A percentile compares a stretch with the other conserved stretches of the same genome.
Conservation (phyloP, 2,329 filamentous ascomycete species). For the Curvularia lunata region DNA sequence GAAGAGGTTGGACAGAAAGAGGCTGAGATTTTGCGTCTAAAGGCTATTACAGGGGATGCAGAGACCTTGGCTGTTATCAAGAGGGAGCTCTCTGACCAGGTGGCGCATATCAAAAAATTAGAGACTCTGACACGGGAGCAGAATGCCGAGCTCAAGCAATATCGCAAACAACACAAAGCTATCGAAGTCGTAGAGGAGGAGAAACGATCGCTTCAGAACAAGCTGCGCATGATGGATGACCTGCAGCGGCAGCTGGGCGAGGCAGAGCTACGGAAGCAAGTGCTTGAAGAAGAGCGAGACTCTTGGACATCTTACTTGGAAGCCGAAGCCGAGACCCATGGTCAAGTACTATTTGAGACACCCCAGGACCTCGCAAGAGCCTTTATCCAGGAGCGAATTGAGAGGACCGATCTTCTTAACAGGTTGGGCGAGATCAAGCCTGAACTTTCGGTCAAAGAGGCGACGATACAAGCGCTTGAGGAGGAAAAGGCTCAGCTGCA, state of each 20-base stretch:
- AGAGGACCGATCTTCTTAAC: conserved; percentile 79
- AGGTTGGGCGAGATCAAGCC: conserved; percentile 79
- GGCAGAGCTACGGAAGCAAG: conserved; percentile 79
- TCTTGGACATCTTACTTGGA: conserved; percentile 89
- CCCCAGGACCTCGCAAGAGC: conserved; percentile 87
- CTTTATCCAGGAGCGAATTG: conserved; percentile 80
- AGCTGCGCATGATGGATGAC: conserved; percentile 74
- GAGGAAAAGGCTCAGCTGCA: conserved; percentile 69
- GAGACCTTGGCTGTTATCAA: conserved; percentile 87
- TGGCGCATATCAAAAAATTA: conserved; percentile 84
- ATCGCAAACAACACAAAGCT: conserved; percentile 82
- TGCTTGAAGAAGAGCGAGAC: conserved; percentile 84
- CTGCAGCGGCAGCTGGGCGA: conserved; percentile 80
- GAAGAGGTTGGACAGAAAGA: conserved; percentile 75
- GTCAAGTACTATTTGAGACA: conserved; percentile 78
- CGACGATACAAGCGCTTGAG: conserved; percentile 74
- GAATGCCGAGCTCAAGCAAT: conserved; percentile 76
- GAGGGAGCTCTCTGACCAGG: conserved; percentile 86
- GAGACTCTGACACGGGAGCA: conserved; percentile 84
- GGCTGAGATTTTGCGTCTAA: conserved; percentile 80
- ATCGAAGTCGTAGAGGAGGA: conserved; percentile 95
- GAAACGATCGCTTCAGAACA: conserved; percentile 81
- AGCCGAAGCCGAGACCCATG: conserved; percentile 65
- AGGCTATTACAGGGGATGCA: conserved; percentile 83
- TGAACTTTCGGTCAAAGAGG: conserved; percentile 77